Percentiles rank a stretch among this genome's conserved stretches.
Conservation (phyloP, 495 filamentous ascomycete genomes). For the Massariosphaeria phaeospora region DNA sequence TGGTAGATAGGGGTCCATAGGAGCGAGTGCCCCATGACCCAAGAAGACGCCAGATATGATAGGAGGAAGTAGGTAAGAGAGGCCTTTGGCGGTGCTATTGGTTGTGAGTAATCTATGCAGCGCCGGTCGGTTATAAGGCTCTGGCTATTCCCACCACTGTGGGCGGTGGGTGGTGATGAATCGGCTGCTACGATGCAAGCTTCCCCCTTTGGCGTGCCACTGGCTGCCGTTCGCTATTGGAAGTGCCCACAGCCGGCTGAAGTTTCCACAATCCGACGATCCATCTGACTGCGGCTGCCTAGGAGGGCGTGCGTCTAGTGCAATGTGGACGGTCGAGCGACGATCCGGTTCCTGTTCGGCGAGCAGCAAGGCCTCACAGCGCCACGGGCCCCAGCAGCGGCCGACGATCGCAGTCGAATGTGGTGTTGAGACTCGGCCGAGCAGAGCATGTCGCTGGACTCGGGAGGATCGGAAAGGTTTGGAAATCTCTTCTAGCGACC, state of each 20-base stretch:
- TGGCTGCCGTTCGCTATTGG: neutral
- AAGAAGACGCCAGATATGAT: neutral
- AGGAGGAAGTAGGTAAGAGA: neutral
- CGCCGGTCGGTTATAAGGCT: neutral
- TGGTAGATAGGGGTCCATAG: neutral
- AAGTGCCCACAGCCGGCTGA: neutral
- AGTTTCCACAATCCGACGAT: neutral
- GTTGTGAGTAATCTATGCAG: neutral
- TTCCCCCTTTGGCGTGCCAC: neutral
- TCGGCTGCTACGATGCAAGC: no score
- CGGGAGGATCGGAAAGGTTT: neutral
- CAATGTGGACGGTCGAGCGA: neutral
- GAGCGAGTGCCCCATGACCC: neutral
- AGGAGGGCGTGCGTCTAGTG: no score
- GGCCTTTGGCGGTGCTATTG: neutral
- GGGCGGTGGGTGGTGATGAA: neutral
- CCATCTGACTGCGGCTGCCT: neutral
- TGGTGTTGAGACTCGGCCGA: neutral
- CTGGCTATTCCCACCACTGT: constrained; percentile 10
- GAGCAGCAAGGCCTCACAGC: neutral
- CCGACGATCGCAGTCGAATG: neutral
- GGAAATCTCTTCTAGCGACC: neutral
- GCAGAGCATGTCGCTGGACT: neutral
- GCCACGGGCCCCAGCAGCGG: neutral
- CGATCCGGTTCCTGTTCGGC: neutral